phyloP scores from a whole-genome alignment of 768 basidiomycete species.

The Agaricus subrufescens region DNA sequence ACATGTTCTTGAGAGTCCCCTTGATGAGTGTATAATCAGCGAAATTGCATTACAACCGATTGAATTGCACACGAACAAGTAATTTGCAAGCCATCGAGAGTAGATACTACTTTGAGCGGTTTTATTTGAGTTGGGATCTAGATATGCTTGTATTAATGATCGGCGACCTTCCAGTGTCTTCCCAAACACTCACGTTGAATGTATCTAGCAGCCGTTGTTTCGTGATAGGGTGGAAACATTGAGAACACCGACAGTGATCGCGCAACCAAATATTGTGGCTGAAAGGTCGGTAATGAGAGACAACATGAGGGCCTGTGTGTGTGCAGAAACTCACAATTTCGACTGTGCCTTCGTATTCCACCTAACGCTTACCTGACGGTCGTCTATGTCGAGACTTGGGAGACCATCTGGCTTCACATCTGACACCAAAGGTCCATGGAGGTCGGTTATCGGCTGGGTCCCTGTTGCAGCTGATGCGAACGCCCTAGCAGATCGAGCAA shows the following conservation, averaged over 20 bases:
- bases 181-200: slow-evolving; percentile 52
- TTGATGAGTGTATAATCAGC: slow-evolving; percentile 17
- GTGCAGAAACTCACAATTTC: slow-evolving; percentile 55
- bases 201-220: slow-evolving; percentile 90
- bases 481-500: not conserved
- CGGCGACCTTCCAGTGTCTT: not conserved
- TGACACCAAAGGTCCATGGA: slow-evolving; percentile 13
- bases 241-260: slow-evolving; percentile 87
- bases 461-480: slow-evolving; percentile 21
- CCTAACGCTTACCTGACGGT: slow-evolving; percentile 58
- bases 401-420: slow-evolving; percentile 34
- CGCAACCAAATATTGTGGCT: slow-evolving; percentile 91
- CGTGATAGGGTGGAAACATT: slow-evolving; percentile 83
- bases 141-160: not conserved
- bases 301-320: not conserved
- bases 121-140: slow-evolving; percentile 77
- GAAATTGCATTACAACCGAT: not conserved
- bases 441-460: slow-evolving; percentile 7
- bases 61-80: slow-evolving; percentile 50
- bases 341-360: slow-evolving; percentile 75
- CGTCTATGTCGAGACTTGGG: slow-evolving; percentile 53
- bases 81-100: slow-evolving; percentile 62
- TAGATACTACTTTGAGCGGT: slow-evolving; percentile 54
- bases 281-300: not conserved
- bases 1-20: slow-evolving; percentile 58